Evolutionary conservation across 495 filamentous ascomycete genomes (phyloP), one percentile per base, ranked within the genome.

Genomic region (Penicillium ucsense): DNA sequence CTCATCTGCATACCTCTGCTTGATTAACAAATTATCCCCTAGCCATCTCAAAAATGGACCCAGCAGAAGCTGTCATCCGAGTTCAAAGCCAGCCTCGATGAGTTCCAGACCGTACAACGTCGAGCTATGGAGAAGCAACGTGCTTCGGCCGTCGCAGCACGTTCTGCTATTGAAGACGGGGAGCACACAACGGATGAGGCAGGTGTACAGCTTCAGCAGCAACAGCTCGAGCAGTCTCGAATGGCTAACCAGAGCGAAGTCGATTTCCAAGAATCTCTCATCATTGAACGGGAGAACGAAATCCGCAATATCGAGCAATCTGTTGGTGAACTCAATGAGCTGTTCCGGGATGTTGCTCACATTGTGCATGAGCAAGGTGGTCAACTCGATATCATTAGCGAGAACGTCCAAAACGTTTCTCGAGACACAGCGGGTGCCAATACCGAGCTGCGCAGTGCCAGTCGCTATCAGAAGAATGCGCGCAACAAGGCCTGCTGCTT

Each of bases 291-390:
- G 11, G 92, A 99, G 63, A 77, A 84, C 20, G 92, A 97, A 72
- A 99, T 99, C 55, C 83, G 90, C 31, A 88, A 92, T 57, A 97
- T 99, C 58, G 92, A 99, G 68, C 89, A 95, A 60, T 86, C 84
- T 49, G 91, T 98, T 8, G 85, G 86, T 45, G 92, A 98, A 60
- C 71, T 98, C 46, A 97, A 97, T 56, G 92, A 97, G 63, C 74
- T 98, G 31, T 98, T 97, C 74, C 77, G 89, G 36, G 94, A 99
- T 68, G 87, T 98, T 28, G 94, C 92, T 36, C 88, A 94, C 56
- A 96, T 98, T 55, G 91, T 99, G 35, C 79, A 79, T 53, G 90
- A 95, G 66, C 92, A 99, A 69, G 94, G 92, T 9, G 88, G 85
- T 38, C 77, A 84, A 63, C 73, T 99, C 8, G 88, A 95, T 64